Conservation (phyloP, 225 moss, liverwort and hornwort species). For the Neckera pumila region DNA sequence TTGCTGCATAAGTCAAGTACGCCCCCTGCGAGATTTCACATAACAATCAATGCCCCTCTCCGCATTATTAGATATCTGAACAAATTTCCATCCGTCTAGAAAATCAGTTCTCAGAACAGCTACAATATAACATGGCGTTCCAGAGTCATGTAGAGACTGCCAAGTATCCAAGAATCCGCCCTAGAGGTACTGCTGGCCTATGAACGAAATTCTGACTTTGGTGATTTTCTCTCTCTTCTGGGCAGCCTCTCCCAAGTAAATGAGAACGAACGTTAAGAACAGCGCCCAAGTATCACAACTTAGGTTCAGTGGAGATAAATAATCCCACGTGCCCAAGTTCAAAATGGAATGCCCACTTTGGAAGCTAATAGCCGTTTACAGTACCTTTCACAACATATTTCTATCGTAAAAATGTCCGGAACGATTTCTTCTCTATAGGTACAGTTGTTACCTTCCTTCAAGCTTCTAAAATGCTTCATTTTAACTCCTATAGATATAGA, state of each 20-base stretch:
- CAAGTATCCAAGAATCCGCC: background rate
- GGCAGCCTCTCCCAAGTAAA: background rate
- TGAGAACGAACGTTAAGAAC: background rate
- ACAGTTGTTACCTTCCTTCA: background rate
- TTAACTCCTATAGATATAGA: background rate
- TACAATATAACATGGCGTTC: background rate
- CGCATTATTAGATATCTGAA: background rate
- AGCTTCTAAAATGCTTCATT: background rate
- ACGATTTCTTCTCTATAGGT: background rate
- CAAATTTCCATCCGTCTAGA: background rate
- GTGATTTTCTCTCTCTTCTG: background rate
- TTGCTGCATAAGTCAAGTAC: slow-evolving; percentile 80
- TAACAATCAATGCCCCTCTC: background rate
- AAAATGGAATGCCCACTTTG: background rate
- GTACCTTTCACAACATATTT: background rate
- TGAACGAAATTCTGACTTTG: background rate
- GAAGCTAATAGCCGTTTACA: background rate
- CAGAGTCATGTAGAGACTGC: background rate
- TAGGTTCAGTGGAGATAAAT: background rate
- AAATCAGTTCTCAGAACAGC: background rate
- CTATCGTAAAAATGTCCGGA: background rate
- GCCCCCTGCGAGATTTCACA: slow-evolving; percentile 49
- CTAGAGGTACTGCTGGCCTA: background rate
- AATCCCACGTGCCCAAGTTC: background rate
- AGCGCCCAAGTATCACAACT: background rate